A percentile compares a stretch with the other conserved stretches of the same genome.
phyloP scores from a whole-genome alignment of 2,329 filamentous ascomycete genomes.

The Fusarium torulosum region DNA sequence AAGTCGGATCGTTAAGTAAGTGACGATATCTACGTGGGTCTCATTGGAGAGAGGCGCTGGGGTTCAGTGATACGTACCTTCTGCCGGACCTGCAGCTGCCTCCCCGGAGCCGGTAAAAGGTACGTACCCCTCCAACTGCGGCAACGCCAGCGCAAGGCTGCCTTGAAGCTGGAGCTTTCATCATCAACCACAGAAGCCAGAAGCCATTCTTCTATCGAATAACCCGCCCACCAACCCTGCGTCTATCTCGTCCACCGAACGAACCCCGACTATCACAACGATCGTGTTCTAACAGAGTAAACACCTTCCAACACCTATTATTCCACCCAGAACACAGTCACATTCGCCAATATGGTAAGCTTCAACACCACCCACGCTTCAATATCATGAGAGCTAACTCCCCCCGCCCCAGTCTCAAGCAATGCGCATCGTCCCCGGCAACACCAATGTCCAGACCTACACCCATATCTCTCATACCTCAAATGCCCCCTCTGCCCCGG shows the following conservation, averaged over 20 bases:
- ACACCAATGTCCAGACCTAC: constrained; percentile 74
- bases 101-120: background rate
- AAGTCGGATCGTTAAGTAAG: constrained; percentile 40
- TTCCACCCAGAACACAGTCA: constrained; percentile 10
- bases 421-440: constrained; percentile 86
- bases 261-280: background rate
- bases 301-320: background rate
- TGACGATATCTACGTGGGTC: constrained; percentile 36
- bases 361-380: constrained; percentile 18
- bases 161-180: constrained; percentile 43
- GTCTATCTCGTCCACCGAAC: background rate
- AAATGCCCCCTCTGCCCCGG: constrained; percentile 89
- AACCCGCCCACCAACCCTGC: constrained; percentile 18
- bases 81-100: background rate
- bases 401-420: constrained; percentile 65
- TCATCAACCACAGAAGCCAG: constrained; percentile 30
- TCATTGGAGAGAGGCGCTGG: constrained; percentile 2
- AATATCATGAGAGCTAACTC: constrained; percentile 38
- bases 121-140: constrained; percentile 6
- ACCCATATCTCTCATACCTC: constrained; percentile 71
- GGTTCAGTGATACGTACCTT: constrained; percentile 37
- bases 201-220: constrained; percentile 8
- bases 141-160: constrained; percentile 44
- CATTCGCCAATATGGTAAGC: constrained; percentile 64
- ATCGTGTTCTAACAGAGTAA: background rate